A percentile compares a stretch with the other conserved stretches of the same genome.
phyloP scores from a whole-genome alignment of 2,329 filamentous ascomycete genomes.

The Fusarium duplospermum region DNA sequence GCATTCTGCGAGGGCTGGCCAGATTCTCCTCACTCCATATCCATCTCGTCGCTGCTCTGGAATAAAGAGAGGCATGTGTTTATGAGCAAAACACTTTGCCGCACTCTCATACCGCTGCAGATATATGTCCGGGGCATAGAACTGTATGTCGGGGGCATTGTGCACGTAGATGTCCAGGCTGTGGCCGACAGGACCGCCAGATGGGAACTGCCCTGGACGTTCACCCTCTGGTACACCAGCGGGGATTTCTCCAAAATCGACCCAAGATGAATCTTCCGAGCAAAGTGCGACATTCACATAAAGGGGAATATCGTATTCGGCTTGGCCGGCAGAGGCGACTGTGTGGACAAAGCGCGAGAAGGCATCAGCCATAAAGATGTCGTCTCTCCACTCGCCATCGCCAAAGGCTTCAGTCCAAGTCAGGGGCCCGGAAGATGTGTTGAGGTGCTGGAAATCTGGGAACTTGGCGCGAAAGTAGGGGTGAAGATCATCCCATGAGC shows the following conservation, averaged over 20 bases:
- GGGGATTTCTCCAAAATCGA: neutral
- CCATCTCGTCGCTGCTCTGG: neutral
- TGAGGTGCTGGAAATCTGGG: neutral
- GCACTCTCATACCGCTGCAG: neutral
- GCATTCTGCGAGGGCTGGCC: neutral
- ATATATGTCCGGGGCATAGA: neutral
- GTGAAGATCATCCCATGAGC: neutral
- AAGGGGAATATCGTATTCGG: neutral
- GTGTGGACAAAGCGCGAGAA: neutral
- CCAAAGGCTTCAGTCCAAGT: neutral
- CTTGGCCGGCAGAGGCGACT: neutral
- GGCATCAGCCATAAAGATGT: neutral
- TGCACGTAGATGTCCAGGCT: neutral
- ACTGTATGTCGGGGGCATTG: neutral
- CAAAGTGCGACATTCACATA: neutral
- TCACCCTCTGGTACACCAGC: neutral
- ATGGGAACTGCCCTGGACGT: neutral
- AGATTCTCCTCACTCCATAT: neutral
- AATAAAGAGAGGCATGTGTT: neutral
- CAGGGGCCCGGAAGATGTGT: neutral
- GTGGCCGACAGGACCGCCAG: neutral
- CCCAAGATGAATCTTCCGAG: neutral
- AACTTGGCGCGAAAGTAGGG: neutral
- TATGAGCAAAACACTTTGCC: neutral
- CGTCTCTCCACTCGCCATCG: neutral